These are phyloP conservation scores for Phytopythium ostracodes DNA, from an alignment of 352 stramenopile genomes.

Conservation along the genomic window DNA sequence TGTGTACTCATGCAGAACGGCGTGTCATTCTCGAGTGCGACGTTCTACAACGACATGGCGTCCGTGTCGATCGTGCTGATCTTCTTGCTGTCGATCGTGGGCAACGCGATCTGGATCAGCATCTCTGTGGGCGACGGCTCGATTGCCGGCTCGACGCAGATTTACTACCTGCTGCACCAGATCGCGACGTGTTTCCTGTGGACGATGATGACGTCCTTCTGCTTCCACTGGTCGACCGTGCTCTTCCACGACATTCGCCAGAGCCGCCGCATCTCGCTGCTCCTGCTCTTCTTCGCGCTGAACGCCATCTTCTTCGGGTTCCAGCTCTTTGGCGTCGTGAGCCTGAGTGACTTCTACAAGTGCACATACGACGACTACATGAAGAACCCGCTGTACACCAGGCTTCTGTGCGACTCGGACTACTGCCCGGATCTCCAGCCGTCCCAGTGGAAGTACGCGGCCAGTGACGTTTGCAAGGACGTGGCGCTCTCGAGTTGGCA, in stretches of 20 bases:
- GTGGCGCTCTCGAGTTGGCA: conserved; percentile 64
- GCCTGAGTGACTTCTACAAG: conserved; percentile 76
- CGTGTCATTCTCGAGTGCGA: conserved; percentile 63
- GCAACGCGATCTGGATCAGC: conserved; percentile 80
- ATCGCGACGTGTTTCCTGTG: conserved; percentile 73
- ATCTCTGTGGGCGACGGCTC: conserved; percentile 47
- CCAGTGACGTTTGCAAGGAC: conserved; percentile 59
- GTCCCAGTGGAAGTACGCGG: conserved; percentile 73
- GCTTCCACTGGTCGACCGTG: conserved; percentile 81
- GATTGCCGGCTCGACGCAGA: conserved; percentile 43
- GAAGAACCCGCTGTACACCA: conserved; percentile 74
- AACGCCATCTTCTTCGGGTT: conserved; percentile 67
- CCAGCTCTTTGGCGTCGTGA: conserved; percentile 67
- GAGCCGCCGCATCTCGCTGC: conserved; percentile 45
- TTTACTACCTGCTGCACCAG: conserved; percentile 70
- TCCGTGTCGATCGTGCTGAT: conserved; percentile 72
- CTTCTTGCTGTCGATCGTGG: conserved; percentile 67
- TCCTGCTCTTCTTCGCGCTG: conserved; percentile 55
- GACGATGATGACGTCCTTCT: conserved; percentile 86
- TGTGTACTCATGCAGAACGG: conserved; percentile 46
- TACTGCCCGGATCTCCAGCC: conserved; percentile 81
- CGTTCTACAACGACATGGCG: conserved; percentile 87
- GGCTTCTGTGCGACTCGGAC: conserved; percentile 61
- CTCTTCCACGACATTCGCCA: conserved; percentile 62
- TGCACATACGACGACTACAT: conserved; percentile 87